Conservation (phyloP, 495 filamentous ascomycete genomes). For the Aspergillus kassunensis region DNA sequence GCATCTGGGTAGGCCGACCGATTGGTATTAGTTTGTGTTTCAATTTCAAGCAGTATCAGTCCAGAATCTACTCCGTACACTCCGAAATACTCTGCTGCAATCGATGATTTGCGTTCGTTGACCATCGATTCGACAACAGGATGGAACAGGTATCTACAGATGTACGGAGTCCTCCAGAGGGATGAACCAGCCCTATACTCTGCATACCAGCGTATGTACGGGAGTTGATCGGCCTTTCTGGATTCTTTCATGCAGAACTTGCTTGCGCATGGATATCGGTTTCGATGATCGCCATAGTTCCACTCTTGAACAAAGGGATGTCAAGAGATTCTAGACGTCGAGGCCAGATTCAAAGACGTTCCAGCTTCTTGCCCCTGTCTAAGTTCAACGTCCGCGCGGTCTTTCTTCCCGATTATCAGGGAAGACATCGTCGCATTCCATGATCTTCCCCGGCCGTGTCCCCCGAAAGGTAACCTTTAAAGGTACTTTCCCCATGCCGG, state of each 20-base stretch:
- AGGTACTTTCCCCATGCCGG: slow-evolving; percentile 2
- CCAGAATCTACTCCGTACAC: background rate
- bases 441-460: slow-evolving; percentile 12
- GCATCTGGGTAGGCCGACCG: slow-evolving; percentile 1
- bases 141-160: background rate
- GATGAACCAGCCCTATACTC: slow-evolving; percentile 10
- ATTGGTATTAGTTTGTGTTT: slow-evolving; percentile 3
- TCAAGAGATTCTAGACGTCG: background rate
- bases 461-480: slow-evolving; percentile 16
- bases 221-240: background rate
- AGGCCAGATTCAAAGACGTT: no score
- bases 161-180: background rate
- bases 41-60: background rate
- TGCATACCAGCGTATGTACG: background rate
- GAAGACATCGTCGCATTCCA: slow-evolving; percentile 18
- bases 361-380: no score
- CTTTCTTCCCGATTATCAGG: background rate
- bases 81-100: background rate
- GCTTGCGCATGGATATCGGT: slow-evolving; percentile 20
- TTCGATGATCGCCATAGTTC: slow-evolving; percentile 2
- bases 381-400: background rate
- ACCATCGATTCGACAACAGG: no score
- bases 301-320: slow-evolving; percentile 5
- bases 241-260: slow-evolving; percentile 15
- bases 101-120: slow-evolving; percentile 1